These are phyloP conservation scores for Exobasidium rhododendri DNA, from an alignment of 1,284 basidiomycete genomes.

Conservation along the genomic window DNA sequence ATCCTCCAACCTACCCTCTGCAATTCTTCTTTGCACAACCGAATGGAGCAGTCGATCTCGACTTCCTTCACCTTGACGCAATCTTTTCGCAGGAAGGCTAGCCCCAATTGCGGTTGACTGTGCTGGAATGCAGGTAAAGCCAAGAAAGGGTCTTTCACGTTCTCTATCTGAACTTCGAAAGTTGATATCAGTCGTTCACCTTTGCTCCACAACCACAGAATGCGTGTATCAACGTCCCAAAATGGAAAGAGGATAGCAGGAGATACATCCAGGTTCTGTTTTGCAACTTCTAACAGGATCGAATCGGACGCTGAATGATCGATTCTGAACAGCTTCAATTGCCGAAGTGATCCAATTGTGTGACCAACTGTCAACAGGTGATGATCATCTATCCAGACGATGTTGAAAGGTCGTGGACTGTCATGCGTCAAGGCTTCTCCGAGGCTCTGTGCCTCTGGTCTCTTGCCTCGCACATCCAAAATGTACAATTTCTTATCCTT, in stretches of 20 bases:
- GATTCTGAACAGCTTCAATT: constrained; percentile 55
- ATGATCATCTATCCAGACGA: constrained; percentile 56
- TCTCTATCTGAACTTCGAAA: constrained; percentile 50
- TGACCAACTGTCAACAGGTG: constrained; percentile 58
- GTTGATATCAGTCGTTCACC: constrained; percentile 58
- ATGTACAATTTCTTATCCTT: constrained; percentile 57
- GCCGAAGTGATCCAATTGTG: constrained; percentile 56
- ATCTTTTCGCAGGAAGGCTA: constrained; percentile 56
- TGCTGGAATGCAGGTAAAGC: constrained; percentile 47
- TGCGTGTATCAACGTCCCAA: constrained; percentile 58
- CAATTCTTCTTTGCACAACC: constrained; percentile 83
- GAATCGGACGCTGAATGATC: constrained; percentile 18
- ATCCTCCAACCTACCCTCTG: constrained; percentile 58
- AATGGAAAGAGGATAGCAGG: constrained; percentile 58
- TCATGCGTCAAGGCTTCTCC: constrained; percentile 48
- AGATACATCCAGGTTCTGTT: constrained; percentile 57
- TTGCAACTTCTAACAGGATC: constrained; percentile 35
- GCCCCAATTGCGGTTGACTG: constrained; percentile 57
- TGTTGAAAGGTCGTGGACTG: constrained; percentile 55
- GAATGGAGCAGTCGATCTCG: constrained; percentile 64
- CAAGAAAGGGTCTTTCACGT: not conserved
- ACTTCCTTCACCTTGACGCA: constrained; percentile 62
- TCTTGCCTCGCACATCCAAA: constrained; percentile 55
- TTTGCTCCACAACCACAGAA: constrained; percentile 58
- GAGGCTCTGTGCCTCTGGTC: constrained; percentile 14